phyloP scores from a whole-genome alignment of 441 rosid species.

The Aleurites moluccanus region DNA sequence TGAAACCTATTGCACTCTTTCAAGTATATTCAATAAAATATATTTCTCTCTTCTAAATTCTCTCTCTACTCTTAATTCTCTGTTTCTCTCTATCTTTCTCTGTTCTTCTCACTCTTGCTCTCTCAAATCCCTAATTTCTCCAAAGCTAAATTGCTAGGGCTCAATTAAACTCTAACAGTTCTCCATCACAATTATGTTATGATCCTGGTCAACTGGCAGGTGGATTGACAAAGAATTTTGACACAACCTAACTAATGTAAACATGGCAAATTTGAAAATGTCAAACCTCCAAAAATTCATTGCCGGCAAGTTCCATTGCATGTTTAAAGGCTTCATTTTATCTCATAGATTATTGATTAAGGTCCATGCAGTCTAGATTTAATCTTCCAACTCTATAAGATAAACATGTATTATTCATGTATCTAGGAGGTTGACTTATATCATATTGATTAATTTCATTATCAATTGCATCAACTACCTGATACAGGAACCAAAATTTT shows the following conservation, averaged over 20 bases:
- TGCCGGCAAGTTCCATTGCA: slow-evolving; percentile 75
- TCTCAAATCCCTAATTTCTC: background rate
- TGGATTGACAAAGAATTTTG: background rate
- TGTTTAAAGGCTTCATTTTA: slow-evolving; percentile 76
- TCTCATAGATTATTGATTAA: slow-evolving; percentile 75
- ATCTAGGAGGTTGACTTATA: slow-evolving; percentile 70
- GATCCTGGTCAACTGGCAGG: background rate
- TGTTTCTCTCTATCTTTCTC: no score
- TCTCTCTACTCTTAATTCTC: no score
- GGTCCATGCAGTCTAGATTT: slow-evolving; percentile 80
- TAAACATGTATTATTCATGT: slow-evolving; percentile 71
- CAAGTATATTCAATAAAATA: no score
- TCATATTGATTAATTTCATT: slow-evolving; percentile 75
- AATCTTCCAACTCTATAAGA: slow-evolving; percentile 75
- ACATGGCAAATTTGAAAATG: background rate
- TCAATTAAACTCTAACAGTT: no score
- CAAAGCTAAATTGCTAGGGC: no score
- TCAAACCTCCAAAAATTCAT: slow-evolving; percentile 73
- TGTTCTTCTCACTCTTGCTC: no score
- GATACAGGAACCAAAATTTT: slow-evolving; percentile 5
- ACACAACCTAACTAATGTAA: background rate
- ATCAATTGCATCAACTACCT: slow-evolving; percentile 86
- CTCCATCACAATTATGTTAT: background rate
- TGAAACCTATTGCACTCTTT: no score
- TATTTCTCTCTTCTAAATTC: no score